phyloP scores from a whole-genome alignment of 2,329 filamentous ascomycete genomes.

The Aspergillus melleus region DNA sequence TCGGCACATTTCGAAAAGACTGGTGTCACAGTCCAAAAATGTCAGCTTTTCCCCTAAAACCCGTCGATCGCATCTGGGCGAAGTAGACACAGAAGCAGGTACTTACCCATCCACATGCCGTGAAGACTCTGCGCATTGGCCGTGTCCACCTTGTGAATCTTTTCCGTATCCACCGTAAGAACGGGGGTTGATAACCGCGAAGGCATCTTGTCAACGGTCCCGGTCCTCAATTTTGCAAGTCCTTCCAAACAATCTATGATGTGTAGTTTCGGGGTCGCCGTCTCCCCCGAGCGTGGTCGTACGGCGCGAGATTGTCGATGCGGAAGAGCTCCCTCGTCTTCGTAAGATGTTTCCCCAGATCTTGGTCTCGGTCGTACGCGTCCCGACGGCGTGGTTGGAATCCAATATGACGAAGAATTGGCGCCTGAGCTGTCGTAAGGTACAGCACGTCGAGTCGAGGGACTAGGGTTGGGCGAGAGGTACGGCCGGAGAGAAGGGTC shows the following conservation, averaged over 20 bases:
- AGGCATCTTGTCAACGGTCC: slow-evolving; percentile 64
- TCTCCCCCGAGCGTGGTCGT: slow-evolving; percentile 45
- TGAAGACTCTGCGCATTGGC: slow-evolving; percentile 89
- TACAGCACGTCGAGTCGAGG: slow-evolving; percentile 9
- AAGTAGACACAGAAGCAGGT: not conserved
- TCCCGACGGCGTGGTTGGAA: slow-evolving; percentile 19
- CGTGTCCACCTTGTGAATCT: slow-evolving; percentile 94
- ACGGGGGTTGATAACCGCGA: slow-evolving; percentile 80
- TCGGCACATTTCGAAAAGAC: slow-evolving; percentile 94
- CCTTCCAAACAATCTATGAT: slow-evolving; percentile 1
- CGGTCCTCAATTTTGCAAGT: slow-evolving; percentile 18
- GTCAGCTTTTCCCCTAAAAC: not conserved
- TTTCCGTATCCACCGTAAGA: slow-evolving; percentile 84
- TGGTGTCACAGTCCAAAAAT: slow-evolving; percentile 35
- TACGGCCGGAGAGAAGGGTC: not conserved
- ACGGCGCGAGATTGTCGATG: slow-evolving; percentile 36
- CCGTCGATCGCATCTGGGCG: not conserved
- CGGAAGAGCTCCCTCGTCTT: slow-evolving; percentile 20
- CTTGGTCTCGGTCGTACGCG: slow-evolving; percentile 12
- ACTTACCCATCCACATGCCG: slow-evolving; percentile 94
- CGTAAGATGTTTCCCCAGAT: slow-evolving; percentile 10
- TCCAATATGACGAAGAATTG: slow-evolving; percentile 18
- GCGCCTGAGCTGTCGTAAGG: slow-evolving; percentile 22
- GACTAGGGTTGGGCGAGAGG: not conserved
- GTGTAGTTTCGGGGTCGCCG: slow-evolving; percentile 42